Evolutionary conservation across 805 yeast genomes (phyloP).

Genomic region (Vanderwaltozyma yarrowii): DNA sequence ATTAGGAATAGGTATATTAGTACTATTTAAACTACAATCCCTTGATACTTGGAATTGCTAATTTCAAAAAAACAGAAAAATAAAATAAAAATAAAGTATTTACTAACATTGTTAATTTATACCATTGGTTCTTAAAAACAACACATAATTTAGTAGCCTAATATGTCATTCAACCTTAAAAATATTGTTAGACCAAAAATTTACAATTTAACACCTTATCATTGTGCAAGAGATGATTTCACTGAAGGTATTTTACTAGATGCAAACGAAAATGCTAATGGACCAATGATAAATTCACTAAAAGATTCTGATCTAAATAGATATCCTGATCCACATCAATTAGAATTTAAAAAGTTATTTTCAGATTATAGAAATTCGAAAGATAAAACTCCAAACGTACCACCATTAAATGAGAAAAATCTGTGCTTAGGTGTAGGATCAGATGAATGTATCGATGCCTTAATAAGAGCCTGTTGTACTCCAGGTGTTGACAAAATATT

Average conservation of each 20-base stretch:
- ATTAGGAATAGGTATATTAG: too few relatives aligned
- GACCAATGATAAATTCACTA: conserved; percentile 55
- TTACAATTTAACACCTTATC: conserved; percentile 71
- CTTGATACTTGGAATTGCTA: too few relatives aligned
- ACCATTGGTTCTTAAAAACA: too few relatives aligned
- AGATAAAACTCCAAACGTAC: conserved; percentile 11
- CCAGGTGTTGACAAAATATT: conserved; percentile 80
- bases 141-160: too few relatives aligned
- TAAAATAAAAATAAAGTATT: too few relatives aligned
- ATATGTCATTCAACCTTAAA: conserved; percentile 23
- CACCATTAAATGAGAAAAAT: conserved; percentile 47
- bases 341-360: conserved; percentile 59
- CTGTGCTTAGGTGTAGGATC: conserved; percentile 94
- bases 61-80: too few relatives aligned
- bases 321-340: conserved; percentile 95
- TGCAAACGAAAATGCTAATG: conserved; percentile 94
- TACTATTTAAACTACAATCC: too few relatives aligned
- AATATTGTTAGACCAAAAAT: conserved; percentile 76
- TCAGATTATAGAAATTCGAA: conserved; percentile 54
- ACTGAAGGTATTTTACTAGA: conserved; percentile 80
- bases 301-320: conserved; percentile 63
- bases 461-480: conserved; percentile 71
- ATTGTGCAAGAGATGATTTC: conserved; percentile 95
- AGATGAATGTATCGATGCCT: conserved; percentile 86
- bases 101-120: too few relatives aligned